A percentile compares a stretch with the other conserved stretches of the same genome.
Evolutionary conservation across 2,329 filamentous ascomycete species (phyloP).

Genomic region (Verruconis gallopava): DNA sequence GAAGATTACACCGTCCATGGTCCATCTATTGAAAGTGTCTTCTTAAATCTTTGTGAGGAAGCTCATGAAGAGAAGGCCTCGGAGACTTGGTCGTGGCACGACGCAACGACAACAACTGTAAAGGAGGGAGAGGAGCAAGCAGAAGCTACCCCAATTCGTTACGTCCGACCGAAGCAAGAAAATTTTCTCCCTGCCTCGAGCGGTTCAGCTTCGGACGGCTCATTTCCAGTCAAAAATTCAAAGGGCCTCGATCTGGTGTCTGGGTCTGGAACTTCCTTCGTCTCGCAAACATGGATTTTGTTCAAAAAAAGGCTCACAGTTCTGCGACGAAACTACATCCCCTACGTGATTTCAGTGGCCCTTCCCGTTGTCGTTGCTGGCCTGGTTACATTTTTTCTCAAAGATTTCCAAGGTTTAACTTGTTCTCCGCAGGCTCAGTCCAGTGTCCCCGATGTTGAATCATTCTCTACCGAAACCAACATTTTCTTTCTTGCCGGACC

Average conservation of each 20-base stretch:
- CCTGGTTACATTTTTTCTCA: slow-evolving; percentile 64
- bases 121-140: background rate
- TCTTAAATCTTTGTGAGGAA: slow-evolving; percentile 57
- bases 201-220: slow-evolving; percentile 1
- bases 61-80: slow-evolving; percentile 16
- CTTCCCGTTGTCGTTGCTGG: slow-evolving; percentile 71
- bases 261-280: slow-evolving; percentile 55
- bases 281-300: slow-evolving; percentile 58
- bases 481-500: slow-evolving; percentile 25
- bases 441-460: slow-evolving; percentile 11
- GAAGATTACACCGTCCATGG: slow-evolving; percentile 74
- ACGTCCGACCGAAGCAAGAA: background rate
- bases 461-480: slow-evolving; percentile 22
- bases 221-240: slow-evolving; percentile 18
- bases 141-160: background rate
- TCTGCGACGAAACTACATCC: slow-evolving; percentile 63
- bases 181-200: background rate
- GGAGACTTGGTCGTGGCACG: background rate
- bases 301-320: slow-evolving; percentile 69
- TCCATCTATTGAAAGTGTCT: slow-evolving; percentile 87
- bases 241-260: slow-evolving; percentile 41
- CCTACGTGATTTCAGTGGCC: slow-evolving; percentile 59
- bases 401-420: slow-evolving; percentile 38
- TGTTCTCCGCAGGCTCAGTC: slow-evolving; percentile 28
- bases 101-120: background rate